A percentile compares a stretch with the other conserved stretches of the same genome.
These are phyloP conservation scores for Mycena kentingensis DNA, from an alignment of 768 basidiomycete species.

Conservation along the genomic window DNA sequence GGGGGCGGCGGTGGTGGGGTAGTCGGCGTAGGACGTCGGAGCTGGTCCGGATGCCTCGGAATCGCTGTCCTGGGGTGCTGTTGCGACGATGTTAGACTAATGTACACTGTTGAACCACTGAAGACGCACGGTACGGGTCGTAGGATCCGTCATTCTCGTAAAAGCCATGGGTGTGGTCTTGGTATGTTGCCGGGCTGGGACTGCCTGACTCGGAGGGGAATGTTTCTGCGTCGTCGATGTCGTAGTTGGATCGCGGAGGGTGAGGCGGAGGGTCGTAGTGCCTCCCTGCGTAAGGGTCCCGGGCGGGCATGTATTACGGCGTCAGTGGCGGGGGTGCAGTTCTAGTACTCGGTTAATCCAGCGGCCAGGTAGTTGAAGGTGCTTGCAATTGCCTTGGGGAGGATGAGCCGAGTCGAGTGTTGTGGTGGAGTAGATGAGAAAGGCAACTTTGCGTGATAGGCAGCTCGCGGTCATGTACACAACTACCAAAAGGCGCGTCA, in stretches of 20 bases:
- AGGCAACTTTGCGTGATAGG: no score
- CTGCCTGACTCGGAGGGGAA: constrained; percentile 18
- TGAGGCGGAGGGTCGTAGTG: constrained; percentile 15
- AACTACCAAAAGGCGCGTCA: no score
- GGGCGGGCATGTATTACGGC: constrained; percentile 16
- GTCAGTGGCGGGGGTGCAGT: no score
- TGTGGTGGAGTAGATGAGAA: no score
- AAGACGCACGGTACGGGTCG: constrained; percentile 18
- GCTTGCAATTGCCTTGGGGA: no score
- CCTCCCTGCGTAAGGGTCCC: constrained; percentile 17
- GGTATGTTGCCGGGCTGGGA: constrained; percentile 16
- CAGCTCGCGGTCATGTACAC: no score
- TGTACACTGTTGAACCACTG: neutral
- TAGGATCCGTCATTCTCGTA: constrained; percentile 53
- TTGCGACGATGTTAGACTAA: constrained; percentile 5
- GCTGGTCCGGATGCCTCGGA: constrained; percentile 61
- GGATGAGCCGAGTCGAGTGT: no score
- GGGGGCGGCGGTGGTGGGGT: constrained; percentile 10
- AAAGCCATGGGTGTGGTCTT: constrained; percentile 17
- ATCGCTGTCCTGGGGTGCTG: constrained; percentile 82
- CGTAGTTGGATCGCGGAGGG: constrained; percentile 18
- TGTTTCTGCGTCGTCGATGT: constrained; percentile 11
- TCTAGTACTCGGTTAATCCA: no score
- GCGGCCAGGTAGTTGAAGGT: no score
- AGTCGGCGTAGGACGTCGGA: constrained; percentile 18